Evolutionary conservation across 129 eudicot species (phyloP), one percentile per base, ranked within the genome.

Genomic region (Artemisia tridentata): DNA sequence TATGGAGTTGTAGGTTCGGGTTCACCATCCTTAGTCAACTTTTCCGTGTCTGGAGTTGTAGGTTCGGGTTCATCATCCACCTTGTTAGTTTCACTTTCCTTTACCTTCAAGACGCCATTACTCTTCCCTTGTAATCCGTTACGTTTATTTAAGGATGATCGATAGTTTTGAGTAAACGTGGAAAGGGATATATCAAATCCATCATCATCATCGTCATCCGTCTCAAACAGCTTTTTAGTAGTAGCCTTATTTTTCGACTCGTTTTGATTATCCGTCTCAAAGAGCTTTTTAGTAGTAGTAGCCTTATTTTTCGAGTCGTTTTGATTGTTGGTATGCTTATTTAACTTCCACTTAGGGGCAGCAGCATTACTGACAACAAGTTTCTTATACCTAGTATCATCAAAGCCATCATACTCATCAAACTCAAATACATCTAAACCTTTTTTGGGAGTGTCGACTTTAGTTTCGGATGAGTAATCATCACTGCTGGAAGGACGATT

Each of bases 351-450:
- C 2, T 65, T 72, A 25, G n/a, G 10, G 58, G 75, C 74, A 65
- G 48, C 77, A 52, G 70, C 34, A 55, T 17, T 18, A 41, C 3
- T 41, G 4, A 34, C 41, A 62, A 15, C 69, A 71, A 61, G 79
- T 56, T 53, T 78, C 84, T 78, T 81, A 72, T 49, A 66, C 80
- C 53, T 83, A n/a, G 75, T 76, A 43, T 83, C 86, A 72, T 82
- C 86, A 47, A 84, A 76, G 25, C 79, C 56, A 73, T 92, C 96
- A 63, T 86, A 84, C 75, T 88, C 91, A 66, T 92, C 91, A 68
- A 88, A 88, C 64, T 92, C 95, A 54, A 78, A 91, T 69, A 91
- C 86, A 80, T 86, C 93, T 25, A 86, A 52, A 69, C 82, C 87
- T 38, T 78, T 54, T 15, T 68, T 31, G 0, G 41, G 41, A 31